Evolutionary conservation across 306 rosid genomes (phyloP), one percentile per base, ranked within the genome.

Genomic region (Medicago truncatula): DNA sequence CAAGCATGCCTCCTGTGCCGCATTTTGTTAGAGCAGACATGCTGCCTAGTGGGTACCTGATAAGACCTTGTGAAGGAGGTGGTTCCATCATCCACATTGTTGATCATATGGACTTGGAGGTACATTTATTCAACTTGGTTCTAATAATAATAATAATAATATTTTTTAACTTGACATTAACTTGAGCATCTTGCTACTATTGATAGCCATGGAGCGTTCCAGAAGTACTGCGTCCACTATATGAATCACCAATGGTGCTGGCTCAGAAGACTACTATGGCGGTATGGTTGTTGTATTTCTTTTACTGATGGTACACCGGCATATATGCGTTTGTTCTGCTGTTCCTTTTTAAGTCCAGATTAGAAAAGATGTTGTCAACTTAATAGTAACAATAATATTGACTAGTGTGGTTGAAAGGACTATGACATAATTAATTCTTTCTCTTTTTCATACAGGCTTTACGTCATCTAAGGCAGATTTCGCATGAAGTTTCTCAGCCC

Each of bases 261-360:
- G 95, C 98, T 70, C 98, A 94, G 83, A 94, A 91, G 86, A 94
- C 91, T 65, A 91, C 98, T 43, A 94, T 94, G 96, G 92, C 98
- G 81, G 97, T 94, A 85, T 86, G 95, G 73, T 41, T 67, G 14
- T 71, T 62, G 12, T 49, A 60, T 70, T 41, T 63, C 64, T 43
- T 70, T 77, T 65, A 16, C 28, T 69, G 18, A 52, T 46, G 47
- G 52, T 53, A 46, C 67, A 80, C 5, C 62, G 12, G 2, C 41
- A 23, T 21, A 38, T 47, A 11, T 47, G 21, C 60, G 28, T 73
- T 78, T 0, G 38, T 34, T 76, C 28, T 28, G 64, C 16, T 75
- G 9, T 50, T 56, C 67, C 67, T 21, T 60, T 60, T 20, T 36
- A 36, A 59, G 9, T 78, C 7, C 15, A 13, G 31, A 59, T 78